Conservation (phyloP, 129 eudicot species). For the Solidago caesia region DNA sequence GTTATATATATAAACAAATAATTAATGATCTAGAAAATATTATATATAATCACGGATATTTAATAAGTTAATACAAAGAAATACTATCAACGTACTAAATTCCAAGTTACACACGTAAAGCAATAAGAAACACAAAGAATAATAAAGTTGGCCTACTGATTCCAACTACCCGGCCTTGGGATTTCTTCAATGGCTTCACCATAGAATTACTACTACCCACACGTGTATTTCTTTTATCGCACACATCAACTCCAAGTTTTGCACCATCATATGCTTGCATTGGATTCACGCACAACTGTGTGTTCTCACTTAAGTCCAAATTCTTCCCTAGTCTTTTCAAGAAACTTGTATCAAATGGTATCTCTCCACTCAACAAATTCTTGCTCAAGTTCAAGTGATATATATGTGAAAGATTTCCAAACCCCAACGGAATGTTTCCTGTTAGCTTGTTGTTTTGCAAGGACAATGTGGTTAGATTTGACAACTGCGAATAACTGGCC, state of each 20-base stretch:
- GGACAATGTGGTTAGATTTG: slow-evolving; percentile 59
- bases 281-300: slow-evolving; percentile 66
- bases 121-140: slow-evolving; percentile 33
- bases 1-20: too few relatives aligned
- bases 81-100: slow-evolving; percentile 1
- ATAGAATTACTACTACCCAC: slow-evolving; percentile 31
- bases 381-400: slow-evolving; percentile 81
- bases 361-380: slow-evolving; percentile 58
- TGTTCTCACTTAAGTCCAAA: slow-evolving; percentile 68
- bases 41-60: background rate
- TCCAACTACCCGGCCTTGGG: slow-evolving; percentile 42
- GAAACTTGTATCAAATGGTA: slow-evolving; percentile 69
- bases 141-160: slow-evolving; percentile 30
- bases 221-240: slow-evolving; percentile 45
- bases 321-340: slow-evolving; percentile 67
- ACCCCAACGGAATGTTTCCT: slow-evolving; percentile 59
- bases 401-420: slow-evolving; percentile 49
- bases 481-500: slow-evolving; percentile 34
- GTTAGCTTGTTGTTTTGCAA: slow-evolving; percentile 65
- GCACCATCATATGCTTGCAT: slow-evolving; percentile 32
- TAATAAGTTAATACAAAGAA: background rate
- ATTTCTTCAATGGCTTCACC: slow-evolving; percentile 52
- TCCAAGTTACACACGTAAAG: slow-evolving; percentile 26
- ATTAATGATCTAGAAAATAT: background rate
- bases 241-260: slow-evolving; percentile 46